Evolutionary conservation across 108 stramenopile species (phyloP).

Genomic region (Cyclostephanos invisitatus): DNA sequence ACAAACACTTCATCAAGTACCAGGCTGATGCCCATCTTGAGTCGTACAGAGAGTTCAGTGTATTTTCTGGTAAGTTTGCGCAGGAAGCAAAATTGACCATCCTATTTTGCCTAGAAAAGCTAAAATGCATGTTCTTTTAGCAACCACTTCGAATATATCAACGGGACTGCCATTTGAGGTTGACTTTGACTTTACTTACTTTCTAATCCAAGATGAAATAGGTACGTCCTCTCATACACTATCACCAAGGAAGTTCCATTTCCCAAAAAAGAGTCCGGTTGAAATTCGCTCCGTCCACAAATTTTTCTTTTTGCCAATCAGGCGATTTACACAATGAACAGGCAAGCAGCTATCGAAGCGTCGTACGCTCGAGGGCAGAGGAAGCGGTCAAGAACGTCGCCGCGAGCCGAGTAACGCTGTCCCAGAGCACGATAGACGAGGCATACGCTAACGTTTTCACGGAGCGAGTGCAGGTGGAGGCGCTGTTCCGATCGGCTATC

Average conservation of each 20-base stretch:
- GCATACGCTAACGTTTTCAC: conserved; percentile 47
- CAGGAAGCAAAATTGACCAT: neutral
- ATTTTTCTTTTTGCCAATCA: too few species aligned
- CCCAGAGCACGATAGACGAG: too few species aligned
- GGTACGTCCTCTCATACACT: too few species aligned
- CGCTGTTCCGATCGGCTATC: conserved; percentile 43
- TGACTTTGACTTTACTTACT: conserved; percentile 51
- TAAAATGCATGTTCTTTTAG: neutral
- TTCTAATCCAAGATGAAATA: conserved; percentile 53
- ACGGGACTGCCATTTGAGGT: conserved; percentile 52
- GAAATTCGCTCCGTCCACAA: too few species aligned
- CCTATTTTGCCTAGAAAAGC: neutral
- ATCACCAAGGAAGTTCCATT: too few species aligned
- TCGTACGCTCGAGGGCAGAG: conserved; percentile 44
- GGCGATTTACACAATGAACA: conserved; percentile 49
- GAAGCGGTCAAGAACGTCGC: conserved; percentile 58
- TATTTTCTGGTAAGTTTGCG: conserved; percentile 40
- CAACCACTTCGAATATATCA: conserved; percentile 28
- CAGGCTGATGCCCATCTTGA: conserved; percentile 56
- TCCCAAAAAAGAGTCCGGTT: too few species aligned
- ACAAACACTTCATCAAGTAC: conserved; percentile 49
- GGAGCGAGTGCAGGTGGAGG: conserved; percentile 46
- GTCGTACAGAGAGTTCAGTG: conserved; percentile 27
- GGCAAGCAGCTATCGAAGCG: conserved; percentile 32
- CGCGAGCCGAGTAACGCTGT: conserved; percentile 29